Conservation (phyloP, 164 flowering plant species). For the Litsea cubeba region DNA sequence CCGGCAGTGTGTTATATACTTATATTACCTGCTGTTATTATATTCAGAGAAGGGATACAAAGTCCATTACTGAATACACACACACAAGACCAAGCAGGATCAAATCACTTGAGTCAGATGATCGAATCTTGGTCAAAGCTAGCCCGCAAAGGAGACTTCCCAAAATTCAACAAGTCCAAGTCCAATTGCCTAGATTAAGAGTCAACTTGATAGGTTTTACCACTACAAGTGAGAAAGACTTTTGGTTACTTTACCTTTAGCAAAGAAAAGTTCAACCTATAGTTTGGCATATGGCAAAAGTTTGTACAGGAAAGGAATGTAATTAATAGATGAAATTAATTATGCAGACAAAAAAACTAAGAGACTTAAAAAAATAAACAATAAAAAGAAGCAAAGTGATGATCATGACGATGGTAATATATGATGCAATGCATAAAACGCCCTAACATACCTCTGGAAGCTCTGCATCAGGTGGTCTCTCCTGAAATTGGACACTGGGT, state of each 20-base stretch:
- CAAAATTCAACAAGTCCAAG: neutral
- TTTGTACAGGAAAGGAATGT: neutral
- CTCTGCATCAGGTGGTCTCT: constrained; percentile 69
- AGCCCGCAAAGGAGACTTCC: too few species aligned
- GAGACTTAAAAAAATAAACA: neutral
- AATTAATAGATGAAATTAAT: neutral
- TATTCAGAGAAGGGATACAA: neutral
- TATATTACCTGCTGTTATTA: too few species aligned
- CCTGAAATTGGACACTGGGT: constrained; percentile 79
- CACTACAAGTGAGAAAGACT: neutral
- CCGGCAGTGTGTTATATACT: too few species aligned
- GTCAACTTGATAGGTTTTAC: neutral
- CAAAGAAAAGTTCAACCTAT: neutral
- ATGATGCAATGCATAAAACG: neutral
- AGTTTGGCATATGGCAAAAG: neutral
- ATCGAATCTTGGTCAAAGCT: neutral
- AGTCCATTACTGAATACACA: neutral
- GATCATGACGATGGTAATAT: neutral
- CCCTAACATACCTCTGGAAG: constrained; percentile 55
- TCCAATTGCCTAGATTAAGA: neutral
- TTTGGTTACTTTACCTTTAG: neutral
- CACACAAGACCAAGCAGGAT: neutral
- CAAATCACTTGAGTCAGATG: neutral
- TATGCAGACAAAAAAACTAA: neutral
- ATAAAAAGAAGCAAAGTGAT: too few species aligned